A percentile compares a stretch with the other conserved stretches of the same genome.
Conservation (phyloP, 768 basidiomycete genomes). For the Galerina sulciceps region DNA sequence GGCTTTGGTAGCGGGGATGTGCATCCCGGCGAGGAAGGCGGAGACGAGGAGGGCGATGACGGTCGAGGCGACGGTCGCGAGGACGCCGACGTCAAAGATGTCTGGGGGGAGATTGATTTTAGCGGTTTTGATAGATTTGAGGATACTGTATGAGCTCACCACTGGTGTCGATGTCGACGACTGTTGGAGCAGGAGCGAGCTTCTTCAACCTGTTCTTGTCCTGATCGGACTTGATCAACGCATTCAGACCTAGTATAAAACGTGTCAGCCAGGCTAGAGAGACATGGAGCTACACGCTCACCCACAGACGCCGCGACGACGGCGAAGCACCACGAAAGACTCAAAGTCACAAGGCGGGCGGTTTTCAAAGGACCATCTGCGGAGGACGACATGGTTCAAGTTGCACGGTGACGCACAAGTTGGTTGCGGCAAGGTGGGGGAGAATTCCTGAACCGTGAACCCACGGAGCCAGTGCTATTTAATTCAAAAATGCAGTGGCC, state of each 20-base stretch:
- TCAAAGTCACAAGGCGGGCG: constrained; percentile 11
- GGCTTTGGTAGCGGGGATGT: constrained; percentile 16
- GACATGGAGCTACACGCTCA: background rate
- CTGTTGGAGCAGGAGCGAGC: constrained; percentile 34
- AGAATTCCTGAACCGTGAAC: too few relatives aligned
- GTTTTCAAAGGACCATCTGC: constrained; percentile 15
- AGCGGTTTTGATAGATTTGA: background rate
- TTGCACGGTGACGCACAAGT: too few relatives aligned
- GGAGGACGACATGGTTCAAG: background rate
- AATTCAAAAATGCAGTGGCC: too few relatives aligned
- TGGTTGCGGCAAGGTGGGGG: too few relatives aligned
- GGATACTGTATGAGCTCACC: constrained; percentile 25
- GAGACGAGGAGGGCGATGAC: constrained; percentile 25
- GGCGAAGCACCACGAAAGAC: constrained; percentile 22
- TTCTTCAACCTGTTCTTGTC: constrained; percentile 35
- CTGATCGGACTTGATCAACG: constrained; percentile 45
- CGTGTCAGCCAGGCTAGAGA: background rate
- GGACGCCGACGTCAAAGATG: constrained; percentile 40
- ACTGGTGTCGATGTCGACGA: constrained; percentile 40
- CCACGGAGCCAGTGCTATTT: too few relatives aligned
- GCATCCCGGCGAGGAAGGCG: constrained; percentile 16
- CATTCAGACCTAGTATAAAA: constrained; percentile 38
- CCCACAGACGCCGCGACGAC: constrained; percentile 22
- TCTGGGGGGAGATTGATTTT: constrained; percentile 30
- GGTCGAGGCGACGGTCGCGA: constrained; percentile 26